Percentiles rank a stretch among this genome's conserved stretches.
Conservation (phyloP, 2,329 filamentous ascomycete genomes). For the Neobulgaria alba region DNA sequence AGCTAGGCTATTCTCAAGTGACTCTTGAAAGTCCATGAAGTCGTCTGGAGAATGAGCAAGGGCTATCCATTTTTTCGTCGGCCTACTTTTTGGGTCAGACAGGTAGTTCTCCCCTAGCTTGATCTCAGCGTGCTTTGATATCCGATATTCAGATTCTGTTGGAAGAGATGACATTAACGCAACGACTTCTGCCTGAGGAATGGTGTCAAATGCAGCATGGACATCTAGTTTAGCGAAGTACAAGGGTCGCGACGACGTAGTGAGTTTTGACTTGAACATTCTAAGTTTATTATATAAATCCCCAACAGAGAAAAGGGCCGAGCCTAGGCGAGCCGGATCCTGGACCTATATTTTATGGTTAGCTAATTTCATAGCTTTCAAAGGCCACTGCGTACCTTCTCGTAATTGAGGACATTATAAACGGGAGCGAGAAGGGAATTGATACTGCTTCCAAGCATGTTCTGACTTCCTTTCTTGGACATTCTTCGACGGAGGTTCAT, state of each 20-base stretch:
- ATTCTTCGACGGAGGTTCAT: slow-evolving; percentile 70
- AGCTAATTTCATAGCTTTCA: slow-evolving; percentile 8
- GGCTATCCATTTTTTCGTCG: slow-evolving; percentile 24
- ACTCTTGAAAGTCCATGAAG: slow-evolving; percentile 24
- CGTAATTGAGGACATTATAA: slow-evolving; percentile 68
- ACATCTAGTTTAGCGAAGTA: slow-evolving; percentile 95
- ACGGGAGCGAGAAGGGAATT: slow-evolving; percentile 65
- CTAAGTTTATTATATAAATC: slow-evolving; percentile 72
- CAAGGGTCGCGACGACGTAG: slow-evolving; percentile 36
- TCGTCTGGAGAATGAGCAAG: slow-evolving; percentile 24
- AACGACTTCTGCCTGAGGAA: slow-evolving; percentile 71
- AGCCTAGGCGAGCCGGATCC: slow-evolving; percentile 58
- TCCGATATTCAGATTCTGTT: slow-evolving; percentile 53
- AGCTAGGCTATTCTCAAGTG: slow-evolving; percentile 18
- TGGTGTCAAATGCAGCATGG: slow-evolving; percentile 86
- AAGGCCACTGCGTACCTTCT: slow-evolving; percentile 48
- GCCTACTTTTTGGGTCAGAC: slow-evolving; percentile 12
- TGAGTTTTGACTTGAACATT: slow-evolving; percentile 51
- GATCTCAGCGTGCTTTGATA: slow-evolving; percentile 69
- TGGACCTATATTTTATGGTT: slow-evolving; percentile 31
- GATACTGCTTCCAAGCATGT: slow-evolving; percentile 53
- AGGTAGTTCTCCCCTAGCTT: slow-evolving; percentile 34
- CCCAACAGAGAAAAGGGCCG: slow-evolving; percentile 70
- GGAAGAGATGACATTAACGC: slow-evolving; percentile 52
- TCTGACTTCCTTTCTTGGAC: slow-evolving; percentile 43